phyloP scores from a whole-genome alignment of 768 basidiomycete genomes.

The Mycena filopes region DNA sequence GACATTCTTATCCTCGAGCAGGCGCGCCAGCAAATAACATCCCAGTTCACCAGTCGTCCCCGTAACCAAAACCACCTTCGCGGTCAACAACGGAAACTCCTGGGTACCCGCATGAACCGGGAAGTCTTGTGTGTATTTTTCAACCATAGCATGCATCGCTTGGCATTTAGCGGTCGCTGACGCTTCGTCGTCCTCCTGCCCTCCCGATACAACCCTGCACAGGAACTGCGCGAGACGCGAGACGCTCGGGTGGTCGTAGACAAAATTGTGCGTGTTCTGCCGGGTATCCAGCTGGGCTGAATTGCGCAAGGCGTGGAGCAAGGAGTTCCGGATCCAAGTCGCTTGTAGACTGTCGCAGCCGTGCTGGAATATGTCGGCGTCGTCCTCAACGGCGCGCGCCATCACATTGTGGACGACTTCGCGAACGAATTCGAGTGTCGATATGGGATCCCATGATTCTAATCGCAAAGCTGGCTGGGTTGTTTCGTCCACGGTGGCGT shows the following conservation, averaged over 20 bases:
- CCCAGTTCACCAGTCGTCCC: slow-evolving; percentile 50
- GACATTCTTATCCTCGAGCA: slow-evolving; percentile 32
- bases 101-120: slow-evolving; percentile 20
- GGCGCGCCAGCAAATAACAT: slow-evolving; percentile 38
- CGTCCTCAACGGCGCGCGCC: slow-evolving; percentile 36
- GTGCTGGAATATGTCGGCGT: slow-evolving; percentile 50
- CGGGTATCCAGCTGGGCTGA: slow-evolving; percentile 35
- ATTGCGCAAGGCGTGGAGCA: slow-evolving; percentile 47
- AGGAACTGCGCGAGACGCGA: slow-evolving; percentile 26
- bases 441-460: slow-evolving; percentile 34
- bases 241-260: slow-evolving; percentile 50
- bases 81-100: neutral
- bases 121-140: slow-evolving; percentile 26
- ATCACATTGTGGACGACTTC: slow-evolving; percentile 48
- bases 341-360: slow-evolving; percentile 57
- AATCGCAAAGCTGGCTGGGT: slow-evolving; percentile 41
- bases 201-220: slow-evolving; percentile 17
- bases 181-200: neutral
- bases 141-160: slow-evolving; percentile 32
- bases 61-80: slow-evolving; percentile 43
- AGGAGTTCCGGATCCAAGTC: slow-evolving; percentile 52
- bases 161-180: neutral
- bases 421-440: slow-evolving; percentile 44
- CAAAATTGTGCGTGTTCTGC: slow-evolving; percentile 43
- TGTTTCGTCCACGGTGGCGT: slow-evolving; percentile 45